phyloP scores from a whole-genome alignment of 31 red algal species.

The Endocladia muricata region DNA sequence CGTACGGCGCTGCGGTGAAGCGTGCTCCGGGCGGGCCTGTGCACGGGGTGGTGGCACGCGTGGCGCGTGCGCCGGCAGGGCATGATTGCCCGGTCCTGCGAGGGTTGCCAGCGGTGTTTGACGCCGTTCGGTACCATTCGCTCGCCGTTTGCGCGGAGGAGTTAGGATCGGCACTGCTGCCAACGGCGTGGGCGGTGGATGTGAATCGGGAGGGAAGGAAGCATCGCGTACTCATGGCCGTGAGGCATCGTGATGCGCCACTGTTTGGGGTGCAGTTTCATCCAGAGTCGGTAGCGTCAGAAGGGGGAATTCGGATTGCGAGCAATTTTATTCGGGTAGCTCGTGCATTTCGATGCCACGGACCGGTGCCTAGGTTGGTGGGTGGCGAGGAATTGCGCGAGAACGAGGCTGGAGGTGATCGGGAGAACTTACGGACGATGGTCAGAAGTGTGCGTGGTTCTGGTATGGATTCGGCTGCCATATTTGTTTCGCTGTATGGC shows the following conservation, averaged over 20 bases:
- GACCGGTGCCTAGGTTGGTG: neutral
- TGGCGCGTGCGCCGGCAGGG: constrained; percentile 26
- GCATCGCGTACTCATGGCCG: constrained; percentile 77
- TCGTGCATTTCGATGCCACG: neutral
- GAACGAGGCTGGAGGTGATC: neutral
- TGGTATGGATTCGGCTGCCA: neutral
- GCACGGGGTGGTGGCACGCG: constrained; percentile 54
- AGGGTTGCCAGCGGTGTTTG: constrained; percentile 48
- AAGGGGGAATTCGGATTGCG: constrained; percentile 51
- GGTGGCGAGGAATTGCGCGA: neutral
- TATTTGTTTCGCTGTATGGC: constrained; percentile 20
- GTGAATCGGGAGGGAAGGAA: neutral
- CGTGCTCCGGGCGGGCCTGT: constrained; percentile 47
- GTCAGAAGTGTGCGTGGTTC: neutral
- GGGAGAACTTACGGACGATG: constrained; percentile 13
- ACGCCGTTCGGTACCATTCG: constrained; percentile 90
- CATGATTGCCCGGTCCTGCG: constrained; percentile 53
- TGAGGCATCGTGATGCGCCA: constrained; percentile 53
- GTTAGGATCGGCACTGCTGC: constrained; percentile 7
- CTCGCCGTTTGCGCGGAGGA: constrained; percentile 63
- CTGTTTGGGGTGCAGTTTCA: constrained; percentile 98
- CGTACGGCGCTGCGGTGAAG: constrained; percentile 43
- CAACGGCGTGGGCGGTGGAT: constrained; percentile 76
- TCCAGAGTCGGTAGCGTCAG: constrained; percentile 77
- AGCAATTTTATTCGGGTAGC: constrained; percentile 66